phyloP scores from a whole-genome alignment of 2,329 filamentous ascomycete genomes.

The Tolypocladium tropicale region DNA sequence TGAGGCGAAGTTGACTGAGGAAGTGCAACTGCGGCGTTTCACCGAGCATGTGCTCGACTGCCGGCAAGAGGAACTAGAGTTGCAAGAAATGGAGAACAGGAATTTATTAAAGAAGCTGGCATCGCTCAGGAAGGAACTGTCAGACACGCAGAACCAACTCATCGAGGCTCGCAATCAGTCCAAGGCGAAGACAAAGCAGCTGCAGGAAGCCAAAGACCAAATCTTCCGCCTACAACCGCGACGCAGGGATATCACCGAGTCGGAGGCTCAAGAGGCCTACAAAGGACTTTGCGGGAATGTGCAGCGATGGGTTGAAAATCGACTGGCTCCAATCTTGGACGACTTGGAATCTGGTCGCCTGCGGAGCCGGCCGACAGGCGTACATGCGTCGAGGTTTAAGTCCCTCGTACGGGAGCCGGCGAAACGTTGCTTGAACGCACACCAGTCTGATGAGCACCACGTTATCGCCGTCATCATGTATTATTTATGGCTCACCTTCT shows the following conservation, averaged over 20 bases:
- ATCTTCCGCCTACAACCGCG: constrained; percentile 20
- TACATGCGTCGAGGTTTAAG: constrained; percentile 19
- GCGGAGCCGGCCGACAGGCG: constrained; percentile 11
- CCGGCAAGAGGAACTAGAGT: constrained; percentile 23
- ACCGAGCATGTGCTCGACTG: constrained; percentile 26
- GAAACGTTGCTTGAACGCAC: constrained; percentile 17
- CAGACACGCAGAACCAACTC: constrained; percentile 18
- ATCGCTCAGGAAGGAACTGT: constrained; percentile 18
- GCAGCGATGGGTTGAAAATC: constrained; percentile 25
- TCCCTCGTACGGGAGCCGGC: constrained; percentile 24
- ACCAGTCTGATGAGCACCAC: constrained; percentile 24
- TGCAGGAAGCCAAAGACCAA: constrained; percentile 20
- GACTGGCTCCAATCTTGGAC: constrained; percentile 19
- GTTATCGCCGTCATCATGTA: constrained; percentile 26
- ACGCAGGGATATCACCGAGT: constrained; percentile 24
- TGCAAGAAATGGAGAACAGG: constrained; percentile 17
- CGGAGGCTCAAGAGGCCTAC: constrained; percentile 23
- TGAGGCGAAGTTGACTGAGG: constrained; percentile 17
- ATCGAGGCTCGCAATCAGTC: constrained; percentile 16
- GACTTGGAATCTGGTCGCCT: constrained; percentile 18
- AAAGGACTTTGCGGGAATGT: constrained; percentile 20
- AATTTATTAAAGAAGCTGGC: constrained; percentile 17
- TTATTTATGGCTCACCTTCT: constrained; percentile 23
- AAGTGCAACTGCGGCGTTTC: constrained; percentile 21
- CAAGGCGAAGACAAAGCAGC: constrained; percentile 15